These are phyloP conservation scores for Taphrina flavorubra DNA, from an alignment of 1,139 yeast genomes.

Conservation along the genomic window DNA sequence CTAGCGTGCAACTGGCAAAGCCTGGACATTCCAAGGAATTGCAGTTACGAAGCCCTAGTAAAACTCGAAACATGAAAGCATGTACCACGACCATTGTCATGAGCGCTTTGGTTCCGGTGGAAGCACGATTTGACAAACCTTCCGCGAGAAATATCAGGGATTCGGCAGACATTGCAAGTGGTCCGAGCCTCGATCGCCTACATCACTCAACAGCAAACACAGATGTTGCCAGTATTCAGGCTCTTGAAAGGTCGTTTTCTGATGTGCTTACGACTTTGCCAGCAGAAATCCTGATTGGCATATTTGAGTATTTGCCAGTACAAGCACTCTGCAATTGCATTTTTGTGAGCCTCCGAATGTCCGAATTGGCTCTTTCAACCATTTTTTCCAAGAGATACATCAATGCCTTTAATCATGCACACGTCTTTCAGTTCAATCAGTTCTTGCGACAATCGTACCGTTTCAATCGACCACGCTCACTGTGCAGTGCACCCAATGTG, in stretches of 20 bases:
- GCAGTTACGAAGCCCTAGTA: neutral
- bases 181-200: no score
- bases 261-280: neutral
- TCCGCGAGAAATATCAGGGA: no score
- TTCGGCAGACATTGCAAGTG: no score
- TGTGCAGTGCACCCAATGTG: neutral
- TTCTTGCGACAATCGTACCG: neutral
- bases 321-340: conserved; percentile 2
- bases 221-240: neutral
- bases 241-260: neutral
- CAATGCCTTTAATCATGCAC: conserved; percentile 3
- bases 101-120: neutral
- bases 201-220: no score
- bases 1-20: no score
- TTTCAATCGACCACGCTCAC: conserved; percentile 5
- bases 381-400: conserved; percentile 1
- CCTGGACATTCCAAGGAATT: neutral
- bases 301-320: neutral
- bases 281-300: neutral
- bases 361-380: neutral
- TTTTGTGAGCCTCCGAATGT: neutral
- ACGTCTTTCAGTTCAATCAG: conserved; percentile 4
- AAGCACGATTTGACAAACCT: neutral
- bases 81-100: neutral
- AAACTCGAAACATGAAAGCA: neutral